Evolutionary conservation across 1,284 basidiomycete species (phyloP).

Genomic region (Ustilago tritici): DNA sequence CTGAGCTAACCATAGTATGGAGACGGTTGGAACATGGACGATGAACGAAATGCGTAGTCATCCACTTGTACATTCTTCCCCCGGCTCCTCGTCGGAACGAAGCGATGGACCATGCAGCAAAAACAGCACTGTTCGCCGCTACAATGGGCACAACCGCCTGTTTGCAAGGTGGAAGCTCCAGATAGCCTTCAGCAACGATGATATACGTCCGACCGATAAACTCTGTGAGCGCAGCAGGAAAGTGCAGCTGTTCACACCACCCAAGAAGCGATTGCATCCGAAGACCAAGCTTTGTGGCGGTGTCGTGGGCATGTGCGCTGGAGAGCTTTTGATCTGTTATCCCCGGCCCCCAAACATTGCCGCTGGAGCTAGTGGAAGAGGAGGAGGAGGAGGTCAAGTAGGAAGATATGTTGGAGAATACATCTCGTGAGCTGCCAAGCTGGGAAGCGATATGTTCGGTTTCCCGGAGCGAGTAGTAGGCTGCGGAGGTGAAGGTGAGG

Average conservation of each 20-base stretch:
- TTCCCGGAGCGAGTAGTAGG: constrained; percentile 30
- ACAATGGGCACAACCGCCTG: constrained; percentile 55
- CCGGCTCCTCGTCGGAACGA: constrained; percentile 6
- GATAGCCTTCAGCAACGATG: constrained; percentile 40
- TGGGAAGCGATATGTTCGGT: constrained; percentile 27
- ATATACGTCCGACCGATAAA: constrained; percentile 38
- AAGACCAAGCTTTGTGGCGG: constrained; percentile 31
- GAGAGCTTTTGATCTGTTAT: constrained; percentile 23
- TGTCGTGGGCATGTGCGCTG: constrained; percentile 36
- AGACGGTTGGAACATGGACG: constrained; percentile 38
- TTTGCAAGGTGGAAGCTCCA: constrained; percentile 46
- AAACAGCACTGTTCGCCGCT: constrained; percentile 51
- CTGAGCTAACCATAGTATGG: constrained; percentile 54
- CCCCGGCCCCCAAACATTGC: constrained; percentile 21
- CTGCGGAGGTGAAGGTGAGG: constrained; percentile 30
- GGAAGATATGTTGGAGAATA: constrained; percentile 40
- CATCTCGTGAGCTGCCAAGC: constrained; percentile 14
- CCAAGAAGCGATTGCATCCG: constrained; percentile 44
- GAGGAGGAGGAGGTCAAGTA: constrained; percentile 18
- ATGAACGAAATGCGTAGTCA: constrained; percentile 48
- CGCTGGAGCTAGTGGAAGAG: too few species aligned
- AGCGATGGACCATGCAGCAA: constrained; percentile 48
- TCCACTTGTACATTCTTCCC: constrained; percentile 18
- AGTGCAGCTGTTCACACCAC: constrained; percentile 43
- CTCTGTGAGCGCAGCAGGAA: constrained; percentile 26